A percentile compares a stretch with the other conserved stretches of the same genome.
These are phyloP conservation scores for Casuarina glauca DNA, from an alignment of 306 rosid species.

Conservation along the genomic window DNA sequence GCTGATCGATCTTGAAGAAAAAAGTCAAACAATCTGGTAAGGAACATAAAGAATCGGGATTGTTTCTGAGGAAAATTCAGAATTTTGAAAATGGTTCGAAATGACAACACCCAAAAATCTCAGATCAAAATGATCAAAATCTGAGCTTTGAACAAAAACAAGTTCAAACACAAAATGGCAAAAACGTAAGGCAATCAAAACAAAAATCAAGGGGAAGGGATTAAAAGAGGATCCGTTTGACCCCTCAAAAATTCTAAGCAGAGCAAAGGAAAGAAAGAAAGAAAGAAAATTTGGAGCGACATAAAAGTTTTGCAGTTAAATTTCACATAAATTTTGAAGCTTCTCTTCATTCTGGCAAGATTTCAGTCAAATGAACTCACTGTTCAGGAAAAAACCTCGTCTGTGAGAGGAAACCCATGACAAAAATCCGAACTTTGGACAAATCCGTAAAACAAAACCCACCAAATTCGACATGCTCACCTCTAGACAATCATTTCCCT, in stretches of 20 bases:
- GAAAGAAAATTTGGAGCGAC: conserved; percentile 20
- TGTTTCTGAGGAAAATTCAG: background rate
- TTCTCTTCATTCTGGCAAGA: conserved; percentile 15
- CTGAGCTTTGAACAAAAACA: conserved; percentile 19
- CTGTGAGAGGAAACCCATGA: conserved; percentile 35
- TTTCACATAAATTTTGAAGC: conserved; percentile 15
- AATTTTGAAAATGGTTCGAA: background rate
- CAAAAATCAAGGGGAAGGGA: conserved; percentile 6
- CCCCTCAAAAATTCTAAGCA: conserved; percentile 14
- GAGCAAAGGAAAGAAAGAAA: background rate
- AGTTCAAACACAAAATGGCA: conserved; percentile 1
- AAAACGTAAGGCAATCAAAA: background rate
- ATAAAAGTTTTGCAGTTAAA: conserved; percentile 19
- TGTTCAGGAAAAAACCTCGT: conserved; percentile 29
- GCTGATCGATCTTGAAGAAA: conserved; percentile 35
- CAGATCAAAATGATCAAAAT: conserved; percentile 49
- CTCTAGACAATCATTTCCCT: conserved; percentile 35
- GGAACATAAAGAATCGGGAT: background rate
- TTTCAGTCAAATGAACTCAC: conserved; percentile 19
- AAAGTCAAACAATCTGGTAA: conserved; percentile 14
- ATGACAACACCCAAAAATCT: conserved; percentile 13
- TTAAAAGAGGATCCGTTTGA: conserved; percentile 20
- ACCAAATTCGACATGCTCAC: conserved; percentile 42
- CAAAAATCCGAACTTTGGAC: conserved; percentile 28
- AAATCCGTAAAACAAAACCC: conserved; percentile 30